Evolutionary conservation across 441 rosid species (phyloP).

Genomic region (Pelargonium cotyledonis): DNA sequence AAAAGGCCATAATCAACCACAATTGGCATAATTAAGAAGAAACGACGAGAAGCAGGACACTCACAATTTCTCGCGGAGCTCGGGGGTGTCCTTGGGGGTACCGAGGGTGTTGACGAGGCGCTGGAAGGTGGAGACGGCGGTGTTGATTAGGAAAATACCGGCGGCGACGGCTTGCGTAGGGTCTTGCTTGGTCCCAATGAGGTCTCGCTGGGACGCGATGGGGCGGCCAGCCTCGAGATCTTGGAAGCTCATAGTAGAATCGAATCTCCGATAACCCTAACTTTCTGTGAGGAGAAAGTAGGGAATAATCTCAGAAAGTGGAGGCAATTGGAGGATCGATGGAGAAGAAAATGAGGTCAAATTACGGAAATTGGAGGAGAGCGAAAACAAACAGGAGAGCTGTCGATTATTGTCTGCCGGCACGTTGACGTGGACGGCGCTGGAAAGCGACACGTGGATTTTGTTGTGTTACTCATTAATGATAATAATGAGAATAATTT

Average conservation of each 20-base stretch:
- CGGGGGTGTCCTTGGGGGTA: constrained; percentile 58
- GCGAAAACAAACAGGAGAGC: neutral
- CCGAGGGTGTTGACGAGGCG: constrained; percentile 61
- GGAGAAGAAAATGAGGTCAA: neutral
- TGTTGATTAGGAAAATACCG: constrained; percentile 67
- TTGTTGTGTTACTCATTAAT: constrained; percentile 5
- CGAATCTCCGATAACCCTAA: neutral
- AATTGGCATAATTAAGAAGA: neutral
- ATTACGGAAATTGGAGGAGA: neutral
- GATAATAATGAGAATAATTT: neutral
- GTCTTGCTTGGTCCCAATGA: constrained; percentile 12
- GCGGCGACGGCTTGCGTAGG: constrained; percentile 59
- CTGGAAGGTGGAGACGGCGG: constrained; percentile 56
- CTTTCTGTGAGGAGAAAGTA: too few relatives aligned
- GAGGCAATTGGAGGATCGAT: too few relatives aligned
- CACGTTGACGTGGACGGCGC: constrained; percentile 5
- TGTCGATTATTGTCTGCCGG: neutral
- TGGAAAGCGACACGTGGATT: neutral
- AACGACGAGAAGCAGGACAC: too few relatives aligned
- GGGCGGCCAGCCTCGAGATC: constrained; percentile 38
- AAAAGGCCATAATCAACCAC: neutral
- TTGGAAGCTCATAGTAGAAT: constrained; percentile 49
- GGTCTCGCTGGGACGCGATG: constrained; percentile 22
- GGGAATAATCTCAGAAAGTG: too few relatives aligned
- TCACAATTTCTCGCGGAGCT: constrained; percentile 56